These are phyloP conservation scores for Salix exigua DNA, from an alignment of 345 rosid species.

Conservation along the genomic window DNA sequence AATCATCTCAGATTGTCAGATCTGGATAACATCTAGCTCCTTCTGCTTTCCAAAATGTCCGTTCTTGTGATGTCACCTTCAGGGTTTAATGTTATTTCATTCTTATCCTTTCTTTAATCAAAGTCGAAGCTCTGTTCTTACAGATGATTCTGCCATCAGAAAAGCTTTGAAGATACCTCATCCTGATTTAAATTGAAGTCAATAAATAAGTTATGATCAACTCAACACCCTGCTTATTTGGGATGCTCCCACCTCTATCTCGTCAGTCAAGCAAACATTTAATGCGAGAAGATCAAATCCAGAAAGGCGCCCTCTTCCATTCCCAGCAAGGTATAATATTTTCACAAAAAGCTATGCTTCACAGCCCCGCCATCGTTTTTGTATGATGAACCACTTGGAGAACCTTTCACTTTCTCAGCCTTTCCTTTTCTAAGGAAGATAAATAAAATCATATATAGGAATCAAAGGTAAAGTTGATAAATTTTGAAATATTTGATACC, in stretches of 20 bases:
- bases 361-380: background rate
- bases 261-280: background rate
- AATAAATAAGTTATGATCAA: background rate
- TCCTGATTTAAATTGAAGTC: background rate
- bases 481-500: background rate
- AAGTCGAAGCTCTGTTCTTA: background rate
- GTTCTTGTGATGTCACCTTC: background rate
- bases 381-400: background rate
- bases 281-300: background rate
- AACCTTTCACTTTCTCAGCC: background rate
- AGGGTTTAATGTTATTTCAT: background rate
- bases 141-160: background rate
- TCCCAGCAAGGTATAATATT: background rate
- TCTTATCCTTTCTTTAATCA: background rate
- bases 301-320: background rate
- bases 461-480: background rate
- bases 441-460: background rate
- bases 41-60: background rate
- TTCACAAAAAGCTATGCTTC: background rate
- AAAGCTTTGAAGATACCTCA: background rate
- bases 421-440: background rate
- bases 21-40: background rate
- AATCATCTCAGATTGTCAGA: background rate
- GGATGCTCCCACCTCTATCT: background rate
- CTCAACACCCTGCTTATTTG: background rate